Conservation (phyloP, 352 stramenopile species). For the Phytophthora aleatoria region DNA sequence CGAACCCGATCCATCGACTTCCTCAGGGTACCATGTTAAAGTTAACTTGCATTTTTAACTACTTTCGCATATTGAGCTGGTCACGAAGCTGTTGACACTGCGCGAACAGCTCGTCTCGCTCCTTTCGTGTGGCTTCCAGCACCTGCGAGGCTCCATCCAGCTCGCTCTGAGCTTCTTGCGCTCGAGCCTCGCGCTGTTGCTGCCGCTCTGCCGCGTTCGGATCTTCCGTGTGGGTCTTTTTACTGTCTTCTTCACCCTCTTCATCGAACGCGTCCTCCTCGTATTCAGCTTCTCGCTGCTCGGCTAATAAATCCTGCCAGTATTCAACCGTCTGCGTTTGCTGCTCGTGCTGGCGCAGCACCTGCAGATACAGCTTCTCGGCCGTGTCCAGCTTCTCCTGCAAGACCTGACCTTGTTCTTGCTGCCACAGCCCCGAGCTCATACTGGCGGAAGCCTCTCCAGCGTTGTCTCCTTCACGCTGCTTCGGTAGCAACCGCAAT, state of each 20-base stretch:
- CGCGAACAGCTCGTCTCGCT: constrained; percentile 4
- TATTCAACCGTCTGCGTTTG: constrained; percentile 69
- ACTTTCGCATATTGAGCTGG: constrained; percentile 40
- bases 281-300: constrained; percentile 49
- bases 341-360: constrained; percentile 69
- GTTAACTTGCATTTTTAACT: background rate
- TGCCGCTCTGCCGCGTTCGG: constrained; percentile 17
- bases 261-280: constrained; percentile 38
- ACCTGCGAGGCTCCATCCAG: constrained; percentile 37
- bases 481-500: constrained; percentile 34
- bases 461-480: constrained; percentile 9
- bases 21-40: background rate
- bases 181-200: constrained; percentile 17
- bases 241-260: constrained; percentile 18
- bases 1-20: background rate
- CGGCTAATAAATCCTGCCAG: constrained; percentile 55
- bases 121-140: constrained; percentile 21
- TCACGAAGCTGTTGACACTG: constrained; percentile 16
- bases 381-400: constrained; percentile 69
- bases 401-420: constrained; percentile 48
- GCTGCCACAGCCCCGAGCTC: constrained; percentile 38
- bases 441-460: constrained; percentile 6
- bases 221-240: constrained; percentile 16
- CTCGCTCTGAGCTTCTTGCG: constrained; percentile 30
- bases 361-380: constrained; percentile 76